A percentile compares a stretch with the other conserved stretches of the same genome.
phyloP scores from a whole-genome alignment of 1,284 basidiomycete species.

The Hypsizygus ulmarius region DNA sequence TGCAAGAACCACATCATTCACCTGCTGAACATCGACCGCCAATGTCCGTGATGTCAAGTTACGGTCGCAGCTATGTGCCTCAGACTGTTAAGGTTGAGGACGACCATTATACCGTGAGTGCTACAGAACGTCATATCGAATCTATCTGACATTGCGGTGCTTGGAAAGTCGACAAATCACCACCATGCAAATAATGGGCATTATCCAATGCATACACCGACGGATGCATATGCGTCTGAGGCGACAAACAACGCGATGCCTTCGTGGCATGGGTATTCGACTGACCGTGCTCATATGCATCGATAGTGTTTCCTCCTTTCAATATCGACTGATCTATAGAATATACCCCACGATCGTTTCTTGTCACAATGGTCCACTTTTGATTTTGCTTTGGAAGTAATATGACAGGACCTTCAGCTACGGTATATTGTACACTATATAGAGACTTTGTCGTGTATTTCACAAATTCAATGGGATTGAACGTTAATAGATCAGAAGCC shows the following conservation, averaged over 20 bases:
- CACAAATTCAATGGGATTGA: background rate
- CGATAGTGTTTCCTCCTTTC: constrained; percentile 32
- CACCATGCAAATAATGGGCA: constrained; percentile 34
- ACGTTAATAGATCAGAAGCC: constrained; percentile 16
- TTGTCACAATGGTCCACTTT: background rate
- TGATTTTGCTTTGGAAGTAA: too few species aligned
- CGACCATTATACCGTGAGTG: constrained; percentile 55
- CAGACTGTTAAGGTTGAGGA: constrained; percentile 59
- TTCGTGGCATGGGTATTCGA: constrained; percentile 58
- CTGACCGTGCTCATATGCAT: constrained; percentile 58
- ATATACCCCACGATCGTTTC: constrained; percentile 23
- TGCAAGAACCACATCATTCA: constrained; percentile 50
- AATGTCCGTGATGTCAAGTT: constrained; percentile 32
- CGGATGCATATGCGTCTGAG: constrained; percentile 40
- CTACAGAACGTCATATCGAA: background rate
- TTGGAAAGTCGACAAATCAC: constrained; percentile 30
- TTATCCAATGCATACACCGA: constrained; percentile 35
- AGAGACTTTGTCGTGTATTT: background rate
- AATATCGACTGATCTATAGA: constrained; percentile 10
- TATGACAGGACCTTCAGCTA: too few species aligned
- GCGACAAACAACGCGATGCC: constrained; percentile 43
- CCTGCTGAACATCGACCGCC: constrained; percentile 44
- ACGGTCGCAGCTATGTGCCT: too few species aligned
- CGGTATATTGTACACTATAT: background rate
- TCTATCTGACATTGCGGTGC: constrained; percentile 3